Evolutionary conservation across 495 filamentous ascomycete genomes (phyloP).

Genomic region (Penicillium nucicola): DNA sequence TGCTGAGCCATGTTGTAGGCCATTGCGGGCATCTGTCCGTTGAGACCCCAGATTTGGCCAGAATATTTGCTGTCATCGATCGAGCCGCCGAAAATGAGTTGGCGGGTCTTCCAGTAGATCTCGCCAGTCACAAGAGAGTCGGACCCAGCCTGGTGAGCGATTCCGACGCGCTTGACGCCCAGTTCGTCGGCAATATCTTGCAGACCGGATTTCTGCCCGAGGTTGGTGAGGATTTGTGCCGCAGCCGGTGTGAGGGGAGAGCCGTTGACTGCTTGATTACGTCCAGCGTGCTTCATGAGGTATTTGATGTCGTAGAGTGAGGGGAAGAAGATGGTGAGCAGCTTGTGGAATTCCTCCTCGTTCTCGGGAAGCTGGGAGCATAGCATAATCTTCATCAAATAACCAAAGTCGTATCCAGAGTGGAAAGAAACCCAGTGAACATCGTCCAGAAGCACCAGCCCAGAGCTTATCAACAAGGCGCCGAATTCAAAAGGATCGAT

Average conservation of each 20-base stretch:
- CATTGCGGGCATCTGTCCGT: conserved; percentile 53
- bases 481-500: conserved; percentile 90
- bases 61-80: conserved; percentile 72
- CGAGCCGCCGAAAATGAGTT: conserved; percentile 77
- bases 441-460: conserved; percentile 81
- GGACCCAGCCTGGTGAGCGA: conserved; percentile 84
- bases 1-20: conserved; percentile 43
- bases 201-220: conserved; percentile 82
- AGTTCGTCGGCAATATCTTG: conserved; percentile 93
- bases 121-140: conserved; percentile 90
- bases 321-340: conserved; percentile 88
- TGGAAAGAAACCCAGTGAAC: conserved; percentile 97
- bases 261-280: conserved; percentile 58
- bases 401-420: conserved; percentile 98
- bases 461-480: conserved; percentile 82
- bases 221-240: conserved; percentile 67
- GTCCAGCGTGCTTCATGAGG: conserved; percentile 82
- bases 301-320: conserved; percentile 94
- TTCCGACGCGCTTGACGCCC: conserved; percentile 79
- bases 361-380: conserved; percentile 77
- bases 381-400: conserved; percentile 88
- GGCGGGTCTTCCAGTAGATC: conserved; percentile 85
- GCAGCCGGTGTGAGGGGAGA: conserved; percentile 59
- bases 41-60: conserved; percentile 87
- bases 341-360: conserved; percentile 79